A percentile compares a stretch with the other conserved stretches of the same genome.
phyloP scores from a whole-genome alignment of 306 rosid species.

The Prunus campanulata region DNA sequence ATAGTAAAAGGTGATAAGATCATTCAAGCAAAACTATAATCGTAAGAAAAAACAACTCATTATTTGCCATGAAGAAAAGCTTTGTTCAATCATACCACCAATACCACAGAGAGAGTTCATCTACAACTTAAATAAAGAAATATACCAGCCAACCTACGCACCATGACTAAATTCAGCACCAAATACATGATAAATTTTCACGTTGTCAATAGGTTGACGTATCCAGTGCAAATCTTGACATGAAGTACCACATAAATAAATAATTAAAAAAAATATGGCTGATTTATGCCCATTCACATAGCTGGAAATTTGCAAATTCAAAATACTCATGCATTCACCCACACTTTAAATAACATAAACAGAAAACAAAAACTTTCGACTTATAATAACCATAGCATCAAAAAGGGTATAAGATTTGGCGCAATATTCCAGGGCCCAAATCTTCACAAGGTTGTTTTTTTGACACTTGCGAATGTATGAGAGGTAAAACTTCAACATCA shows the following conservation, averaged over 20 bases:
- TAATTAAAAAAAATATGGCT: neutral
- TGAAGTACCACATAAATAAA: neutral
- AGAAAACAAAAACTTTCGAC: neutral
- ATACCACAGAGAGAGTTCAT: neutral
- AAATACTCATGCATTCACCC: neutral
- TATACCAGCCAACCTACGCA: neutral
- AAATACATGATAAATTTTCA: neutral
- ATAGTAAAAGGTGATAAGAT: neutral
- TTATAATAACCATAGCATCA: neutral
- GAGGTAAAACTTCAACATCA: neutral
- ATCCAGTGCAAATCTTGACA: neutral
- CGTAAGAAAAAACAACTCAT: neutral
- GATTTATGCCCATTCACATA: neutral
- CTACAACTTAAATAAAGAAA: neutral
- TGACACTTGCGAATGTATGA: neutral
- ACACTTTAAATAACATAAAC: neutral
- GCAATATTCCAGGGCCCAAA: neutral
- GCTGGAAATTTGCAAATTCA: neutral
- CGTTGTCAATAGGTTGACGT: neutral
- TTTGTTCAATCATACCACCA: neutral
- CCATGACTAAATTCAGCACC: neutral
- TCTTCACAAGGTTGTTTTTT: neutral
- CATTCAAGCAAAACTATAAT: neutral
- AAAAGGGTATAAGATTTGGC: neutral
- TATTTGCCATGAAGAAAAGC: neutral